Percentiles rank a stretch among this genome's conserved stretches.
Evolutionary conservation across 345 rosid genomes (phyloP).

Genomic region (Rubroshorea leprosula): DNA sequence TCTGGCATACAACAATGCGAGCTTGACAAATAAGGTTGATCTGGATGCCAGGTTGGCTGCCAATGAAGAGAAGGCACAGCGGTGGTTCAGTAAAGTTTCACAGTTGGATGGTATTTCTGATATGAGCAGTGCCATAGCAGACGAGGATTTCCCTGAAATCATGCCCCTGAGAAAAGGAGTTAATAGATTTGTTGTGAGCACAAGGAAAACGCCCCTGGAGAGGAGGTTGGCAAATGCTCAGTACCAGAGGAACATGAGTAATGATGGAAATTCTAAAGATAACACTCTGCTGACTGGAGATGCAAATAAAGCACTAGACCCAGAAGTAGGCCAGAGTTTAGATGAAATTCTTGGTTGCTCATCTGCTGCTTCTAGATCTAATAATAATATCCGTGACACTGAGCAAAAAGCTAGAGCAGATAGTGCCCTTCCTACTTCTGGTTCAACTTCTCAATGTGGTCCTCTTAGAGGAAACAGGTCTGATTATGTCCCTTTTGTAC

Average conservation of each 20-base stretch:
- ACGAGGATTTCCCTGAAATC: conserved; percentile 85
- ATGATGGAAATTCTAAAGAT: conserved; percentile 17
- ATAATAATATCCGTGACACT: conserved; percentile 9
- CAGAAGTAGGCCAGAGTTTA: conserved; percentile 25
- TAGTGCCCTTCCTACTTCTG: conserved; percentile 14
- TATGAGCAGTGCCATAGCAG: conserved; percentile 48
- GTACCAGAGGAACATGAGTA: conserved; percentile 24
- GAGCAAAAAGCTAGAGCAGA: conserved; percentile 5
- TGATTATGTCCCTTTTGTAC: conserved; percentile 63
- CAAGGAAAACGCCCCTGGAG: conserved; percentile 86
- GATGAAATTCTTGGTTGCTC: conserved; percentile 43
- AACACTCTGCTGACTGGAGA: conserved; percentile 15
- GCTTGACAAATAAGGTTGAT: conserved; percentile 31
- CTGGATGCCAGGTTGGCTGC: conserved; percentile 50
- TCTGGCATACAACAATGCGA: conserved; percentile 26
- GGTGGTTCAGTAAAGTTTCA: conserved; percentile 72
- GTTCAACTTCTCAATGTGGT: conserved; percentile 25
- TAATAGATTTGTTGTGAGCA: conserved; percentile 85
- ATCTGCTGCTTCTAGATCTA: conserved; percentile 25
- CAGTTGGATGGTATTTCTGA: conserved; percentile 50
- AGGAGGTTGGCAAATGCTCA: conserved; percentile 59
- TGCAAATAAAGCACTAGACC: conserved; percentile 16
- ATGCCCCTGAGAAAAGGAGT: conserved; percentile 94
- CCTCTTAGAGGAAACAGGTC: conserved; percentile 33
- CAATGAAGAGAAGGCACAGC: conserved; percentile 78